Evolutionary conservation across 225 moss, liverwort and hornwort genomes (phyloP).

Genomic region (Pseudisothecium myosuroides): DNA sequence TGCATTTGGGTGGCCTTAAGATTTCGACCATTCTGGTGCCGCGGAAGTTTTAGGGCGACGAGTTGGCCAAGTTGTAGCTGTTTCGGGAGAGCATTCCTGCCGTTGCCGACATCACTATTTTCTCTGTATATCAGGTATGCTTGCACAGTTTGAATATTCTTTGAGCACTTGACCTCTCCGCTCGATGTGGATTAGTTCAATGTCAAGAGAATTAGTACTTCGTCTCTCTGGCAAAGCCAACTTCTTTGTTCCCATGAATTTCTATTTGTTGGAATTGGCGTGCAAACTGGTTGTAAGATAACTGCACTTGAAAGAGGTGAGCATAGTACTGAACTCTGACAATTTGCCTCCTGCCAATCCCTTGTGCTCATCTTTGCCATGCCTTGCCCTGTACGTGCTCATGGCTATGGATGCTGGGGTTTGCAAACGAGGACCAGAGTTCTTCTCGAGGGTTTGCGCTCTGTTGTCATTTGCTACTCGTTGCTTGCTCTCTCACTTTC

Average conservation of each 20-base stretch:
- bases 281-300: too few relatives aligned
- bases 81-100: neutral
- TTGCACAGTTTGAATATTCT: neutral
- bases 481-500: neutral
- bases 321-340: too few relatives aligned
- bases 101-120: neutral
- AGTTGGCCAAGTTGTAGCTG: neutral
- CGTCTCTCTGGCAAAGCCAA: neutral
- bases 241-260: neutral
- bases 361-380: too few relatives aligned
- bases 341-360: neutral
- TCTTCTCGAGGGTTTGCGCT: neutral
- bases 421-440: neutral
- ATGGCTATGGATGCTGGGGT: neutral
- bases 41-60: neutral
- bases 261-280: neutral
- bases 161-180: neutral
- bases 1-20: neutral
- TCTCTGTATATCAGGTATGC: neutral
- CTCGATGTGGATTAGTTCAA: neutral
- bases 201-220: neutral
- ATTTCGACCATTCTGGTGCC: neutral
- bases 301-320: too few relatives aligned
- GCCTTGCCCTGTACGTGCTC: neutral
- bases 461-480: too few relatives aligned